These are phyloP conservation scores for Magnusiomyces ingens DNA, from an alignment of 1,139 yeast genomes.

Conservation along the genomic window DNA sequence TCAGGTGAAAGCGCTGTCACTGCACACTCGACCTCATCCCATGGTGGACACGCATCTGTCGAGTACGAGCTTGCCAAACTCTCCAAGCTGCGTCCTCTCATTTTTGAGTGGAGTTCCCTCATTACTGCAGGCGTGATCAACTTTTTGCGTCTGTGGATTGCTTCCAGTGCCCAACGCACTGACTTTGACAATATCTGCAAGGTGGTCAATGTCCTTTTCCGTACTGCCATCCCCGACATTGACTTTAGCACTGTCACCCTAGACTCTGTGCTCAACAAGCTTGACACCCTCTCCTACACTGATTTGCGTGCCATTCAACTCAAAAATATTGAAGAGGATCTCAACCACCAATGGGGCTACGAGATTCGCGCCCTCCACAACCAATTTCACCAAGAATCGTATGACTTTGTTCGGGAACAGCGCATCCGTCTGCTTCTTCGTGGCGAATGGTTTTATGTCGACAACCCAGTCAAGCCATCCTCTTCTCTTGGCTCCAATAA, in stretches of 20 bases:
- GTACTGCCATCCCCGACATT: conserved; percentile 30
- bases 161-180: conserved; percentile 48
- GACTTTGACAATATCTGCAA: conserved; percentile 48
- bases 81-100: conserved; percentile 37
- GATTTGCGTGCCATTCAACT: conserved; percentile 55
- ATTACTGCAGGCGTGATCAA: conserved; percentile 51
- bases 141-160: conserved; percentile 62
- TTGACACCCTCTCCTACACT: conserved; percentile 42
- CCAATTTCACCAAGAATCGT: conserved; percentile 51
- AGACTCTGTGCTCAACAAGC: conserved; percentile 21
- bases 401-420: conserved; percentile 74
- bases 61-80: conserved; percentile 27
- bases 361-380: conserved; percentile 45
- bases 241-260: conserved; percentile 20
- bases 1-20: conserved; percentile 14
- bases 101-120: conserved; percentile 51
- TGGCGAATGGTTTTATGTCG: conserved; percentile 82
- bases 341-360: conserved; percentile 32
- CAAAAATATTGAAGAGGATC: conserved; percentile 35
- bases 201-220: conserved; percentile 34
- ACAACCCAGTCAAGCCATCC: conserved; percentile 40
- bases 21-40: conserved; percentile 7
- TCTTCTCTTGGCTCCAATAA: conserved; percentile 19
- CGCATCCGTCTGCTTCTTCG: conserved; percentile 62
- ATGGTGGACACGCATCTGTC: conserved; percentile 15